A percentile compares a stretch with the other conserved stretches of the same genome.
Evolutionary conservation across 2,329 filamentous ascomycete species (phyloP).

Genomic region (Pseudopyrenochaeta lycopersici): DNA sequence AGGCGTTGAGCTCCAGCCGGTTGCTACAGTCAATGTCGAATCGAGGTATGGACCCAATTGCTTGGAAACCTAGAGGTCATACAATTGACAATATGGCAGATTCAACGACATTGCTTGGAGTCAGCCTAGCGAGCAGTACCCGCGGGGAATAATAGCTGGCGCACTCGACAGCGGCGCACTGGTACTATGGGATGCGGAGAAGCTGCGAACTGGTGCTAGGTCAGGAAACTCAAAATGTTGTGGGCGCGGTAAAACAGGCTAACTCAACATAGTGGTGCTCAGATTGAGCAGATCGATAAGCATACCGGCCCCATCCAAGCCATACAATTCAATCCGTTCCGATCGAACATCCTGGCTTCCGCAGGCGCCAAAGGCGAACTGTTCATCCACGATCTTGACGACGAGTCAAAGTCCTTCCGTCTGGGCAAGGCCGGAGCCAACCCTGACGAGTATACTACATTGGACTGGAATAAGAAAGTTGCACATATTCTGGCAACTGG

Average conservation of each 20-base stretch:
- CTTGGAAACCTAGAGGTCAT: not conserved
- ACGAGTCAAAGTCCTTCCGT: constrained; percentile 85
- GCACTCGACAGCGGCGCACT: constrained; percentile 94
- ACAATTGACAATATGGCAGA: constrained; percentile 59
- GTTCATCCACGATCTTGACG: constrained; percentile 93
- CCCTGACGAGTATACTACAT: constrained; percentile 92
- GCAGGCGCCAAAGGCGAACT: constrained; percentile 95
- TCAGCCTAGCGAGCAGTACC: constrained; percentile 77
- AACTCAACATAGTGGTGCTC: constrained; percentile 67
- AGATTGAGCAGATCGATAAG: constrained; percentile 86
- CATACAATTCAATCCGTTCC: constrained; percentile 94
- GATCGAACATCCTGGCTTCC: constrained; percentile 89
- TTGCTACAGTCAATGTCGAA: constrained; percentile 84
- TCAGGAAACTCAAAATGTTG: constrained; percentile 59
- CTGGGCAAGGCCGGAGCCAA: constrained; percentile 87
- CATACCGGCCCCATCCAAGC: constrained; percentile 93
- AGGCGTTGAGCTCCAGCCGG: constrained; percentile 83
- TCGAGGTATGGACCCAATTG: constrained; percentile 71
- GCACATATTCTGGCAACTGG: constrained; percentile 95
- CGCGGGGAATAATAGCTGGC: constrained; percentile 90
- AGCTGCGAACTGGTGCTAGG: constrained; percentile 64
- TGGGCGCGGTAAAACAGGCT: constrained; percentile 29
- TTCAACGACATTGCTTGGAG: constrained; percentile 99
- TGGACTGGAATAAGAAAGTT: constrained; percentile 99
- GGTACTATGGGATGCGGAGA: constrained; percentile 90